Evolutionary conservation across 345 rosid genomes (phyloP), one percentile per base, ranked within the genome.

Genomic region (Syzygium oleosum): DNA sequence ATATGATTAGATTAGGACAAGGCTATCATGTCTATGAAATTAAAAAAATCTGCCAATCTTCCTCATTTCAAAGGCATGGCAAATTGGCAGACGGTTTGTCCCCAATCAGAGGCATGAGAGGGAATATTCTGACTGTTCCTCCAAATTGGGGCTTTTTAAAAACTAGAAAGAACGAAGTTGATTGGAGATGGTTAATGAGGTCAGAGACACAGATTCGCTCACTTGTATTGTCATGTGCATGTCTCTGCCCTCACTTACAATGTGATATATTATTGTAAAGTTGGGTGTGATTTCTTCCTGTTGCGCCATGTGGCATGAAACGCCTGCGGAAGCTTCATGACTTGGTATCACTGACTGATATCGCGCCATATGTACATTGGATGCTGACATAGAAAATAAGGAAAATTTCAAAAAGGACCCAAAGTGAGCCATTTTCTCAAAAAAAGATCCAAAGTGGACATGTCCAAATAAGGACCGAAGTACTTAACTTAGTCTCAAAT

Each of bases 181-280:
- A 52, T 49, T 87, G 78, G 46, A 43, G 34, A 46, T 84, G 85
- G 77, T 85, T 87, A 88, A 73, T 58, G 89, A 83, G 77, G 46
- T 34, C 19, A 34, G 46, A 27, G 77, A 27, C 31, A 58, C 68
- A 25, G 56, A 83, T 87, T 83, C 85, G 27, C 78, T 46, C 46
- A 9, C 22, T 68, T 34, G 23, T 52, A 13, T 84, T 52, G 29
- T 19, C 73, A 68, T 17, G 46, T 34, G 80, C 11, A 34, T 34
- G 34, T 17, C 80, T 34, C 43, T 68, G 41, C 38, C 80, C 46
- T 17, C 46, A 7, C 46, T 68, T 68, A 10, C 17, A 68, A 5
- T 34, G 19, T 15, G 78, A 65, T 65, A 34, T 34, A 34, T 68
- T 34, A 34, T 34, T 21, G 80, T 68, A 41, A 68, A 68, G 80